These are phyloP conservation scores for Xanthoconium purpureum DNA, from an alignment of 768 basidiomycete genomes.

Conservation along the genomic window DNA sequence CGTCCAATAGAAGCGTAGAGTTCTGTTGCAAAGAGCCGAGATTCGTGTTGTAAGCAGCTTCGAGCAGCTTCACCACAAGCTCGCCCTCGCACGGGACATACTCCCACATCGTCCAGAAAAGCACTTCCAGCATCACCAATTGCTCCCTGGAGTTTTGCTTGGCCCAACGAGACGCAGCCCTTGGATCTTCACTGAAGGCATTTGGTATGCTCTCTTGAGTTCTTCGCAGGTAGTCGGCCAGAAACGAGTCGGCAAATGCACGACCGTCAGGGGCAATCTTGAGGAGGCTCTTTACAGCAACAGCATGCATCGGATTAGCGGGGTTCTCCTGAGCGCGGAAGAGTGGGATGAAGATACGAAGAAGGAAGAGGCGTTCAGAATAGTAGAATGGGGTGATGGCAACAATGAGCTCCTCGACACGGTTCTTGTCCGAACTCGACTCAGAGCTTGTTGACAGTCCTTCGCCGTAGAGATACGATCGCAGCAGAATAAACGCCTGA, in stretches of 20 bases:
- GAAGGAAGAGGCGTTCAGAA: constrained; percentile 69
- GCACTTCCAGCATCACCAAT: constrained; percentile 73
- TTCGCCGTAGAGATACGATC: constrained; percentile 76
- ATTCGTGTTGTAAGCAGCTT: constrained; percentile 59
- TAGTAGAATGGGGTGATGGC: constrained; percentile 80
- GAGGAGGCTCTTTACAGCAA: constrained; percentile 55
- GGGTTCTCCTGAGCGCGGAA: constrained; percentile 67
- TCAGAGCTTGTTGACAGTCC: constrained; percentile 55
- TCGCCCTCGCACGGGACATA: constrained; percentile 63
- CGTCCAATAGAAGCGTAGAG: constrained; percentile 65
- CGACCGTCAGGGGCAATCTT: constrained; percentile 61
- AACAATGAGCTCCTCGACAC: constrained; percentile 43
- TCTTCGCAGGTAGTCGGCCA: constrained; percentile 57
- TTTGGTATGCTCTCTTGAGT: constrained; percentile 48
- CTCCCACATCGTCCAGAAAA: constrained; percentile 89
- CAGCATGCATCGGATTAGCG: constrained; percentile 48
- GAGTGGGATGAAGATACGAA: constrained; percentile 70
- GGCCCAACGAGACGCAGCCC: constrained; percentile 60
- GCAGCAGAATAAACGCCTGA: constrained; percentile 69
- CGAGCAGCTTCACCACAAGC: constrained; percentile 60
- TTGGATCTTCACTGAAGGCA: constrained; percentile 47
- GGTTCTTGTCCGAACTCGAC: constrained; percentile 39
- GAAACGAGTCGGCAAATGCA: constrained; percentile 57
- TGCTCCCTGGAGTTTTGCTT: constrained; percentile 79
- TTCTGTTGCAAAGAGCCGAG: constrained; percentile 66